phyloP scores from a whole-genome alignment of 2,329 filamentous ascomycete species.

The Diaporthe sp. region DNA sequence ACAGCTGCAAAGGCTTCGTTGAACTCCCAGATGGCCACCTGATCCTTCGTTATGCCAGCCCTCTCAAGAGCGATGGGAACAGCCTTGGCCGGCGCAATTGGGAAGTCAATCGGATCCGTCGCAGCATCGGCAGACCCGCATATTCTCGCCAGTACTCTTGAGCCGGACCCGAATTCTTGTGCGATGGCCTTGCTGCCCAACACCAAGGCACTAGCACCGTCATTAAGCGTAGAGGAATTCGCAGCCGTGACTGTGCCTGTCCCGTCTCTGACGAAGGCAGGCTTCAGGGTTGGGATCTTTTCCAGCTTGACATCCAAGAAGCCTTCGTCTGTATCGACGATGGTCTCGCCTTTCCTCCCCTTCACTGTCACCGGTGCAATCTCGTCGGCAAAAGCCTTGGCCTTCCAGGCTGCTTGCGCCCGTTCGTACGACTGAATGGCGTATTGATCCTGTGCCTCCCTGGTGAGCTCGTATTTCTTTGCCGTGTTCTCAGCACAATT shows the following conservation, averaged over 20 bases:
- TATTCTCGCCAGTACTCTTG: constrained; percentile 88
- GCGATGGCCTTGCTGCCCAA: constrained; percentile 86
- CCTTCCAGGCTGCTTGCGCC: constrained; percentile 90
- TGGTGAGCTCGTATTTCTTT: constrained; percentile 84
- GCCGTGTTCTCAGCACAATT: constrained; percentile 96
- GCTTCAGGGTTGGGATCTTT: constrained; percentile 88
- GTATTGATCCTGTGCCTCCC: constrained; percentile 92
- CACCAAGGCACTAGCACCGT: constrained; percentile 92
- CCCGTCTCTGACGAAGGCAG: constrained; percentile 88
- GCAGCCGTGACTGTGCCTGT: constrained; percentile 93
- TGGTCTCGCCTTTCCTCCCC: constrained; percentile 83
- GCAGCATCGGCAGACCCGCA: constrained; percentile 90
- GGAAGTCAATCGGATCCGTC: constrained; percentile 93
- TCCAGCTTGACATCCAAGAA: constrained; percentile 89
- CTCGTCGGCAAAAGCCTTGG: constrained; percentile 87
- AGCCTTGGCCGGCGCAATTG: constrained; percentile 90
- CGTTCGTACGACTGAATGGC: constrained; percentile 91
- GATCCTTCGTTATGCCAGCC: constrained; percentile 90
- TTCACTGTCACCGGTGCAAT: constrained; percentile 90
- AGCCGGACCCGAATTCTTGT: constrained; percentile 81
- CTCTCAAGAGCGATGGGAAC: constrained; percentile 90
- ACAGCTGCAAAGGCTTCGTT: constrained; percentile 98
- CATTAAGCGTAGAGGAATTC: constrained; percentile 94
- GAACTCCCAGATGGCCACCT: constrained; percentile 97
- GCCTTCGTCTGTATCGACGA: constrained; percentile 88